Evolutionary conservation across 2,329 filamentous ascomycete genomes (phyloP), one percentile per base, ranked within the genome.

Genomic region (Coniochaeta prunicola): DNA sequence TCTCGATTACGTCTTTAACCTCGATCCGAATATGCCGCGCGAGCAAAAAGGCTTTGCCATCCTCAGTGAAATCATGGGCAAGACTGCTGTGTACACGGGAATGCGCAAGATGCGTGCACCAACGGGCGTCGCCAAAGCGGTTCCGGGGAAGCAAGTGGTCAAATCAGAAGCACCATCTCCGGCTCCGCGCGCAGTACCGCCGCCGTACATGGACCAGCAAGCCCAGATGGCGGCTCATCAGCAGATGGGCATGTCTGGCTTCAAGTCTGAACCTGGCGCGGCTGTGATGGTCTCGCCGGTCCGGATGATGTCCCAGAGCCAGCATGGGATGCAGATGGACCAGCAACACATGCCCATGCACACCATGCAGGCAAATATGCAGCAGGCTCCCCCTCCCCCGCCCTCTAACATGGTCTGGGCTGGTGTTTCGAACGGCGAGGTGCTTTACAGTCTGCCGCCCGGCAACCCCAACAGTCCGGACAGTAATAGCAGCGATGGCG

Each of bases 1-100:
- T 65, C 74, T 91, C 28, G 87, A 92, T 67, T 91, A 85, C 67
- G 84, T 89, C 26, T 92, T 90, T 68, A 81, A 84, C 56, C 74
- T 86, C 30, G 79, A 87, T 33, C 68, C 77, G 5, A 70, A 76
- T 34, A 69, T 82, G 45, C 70, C 79, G 13, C 78, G 78, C 3
- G 75, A 79, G 19, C 75, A 82, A 48, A 91, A 91, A 68, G 80
- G 79, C 12, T 73, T 82, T 31, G 76, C 78, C 21, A 80, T 92
- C 1, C 72, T 91, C 33, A 75, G 76, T 10, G 86, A 90, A 60
- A 76, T 91, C 38, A 75, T 81, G 63, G 79, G 81, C 38, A 84
- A 86, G 63, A 83, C 83, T 33, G 77, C 80, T 15, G 73, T 82
- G 3, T 89, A 88, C 65, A 78, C 81, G 64, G 75, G 73, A 26